Evolutionary conservation across 2,329 filamentous ascomycete genomes (phyloP).

Genomic region (Lasiodiplodia gonubiensis): DNA sequence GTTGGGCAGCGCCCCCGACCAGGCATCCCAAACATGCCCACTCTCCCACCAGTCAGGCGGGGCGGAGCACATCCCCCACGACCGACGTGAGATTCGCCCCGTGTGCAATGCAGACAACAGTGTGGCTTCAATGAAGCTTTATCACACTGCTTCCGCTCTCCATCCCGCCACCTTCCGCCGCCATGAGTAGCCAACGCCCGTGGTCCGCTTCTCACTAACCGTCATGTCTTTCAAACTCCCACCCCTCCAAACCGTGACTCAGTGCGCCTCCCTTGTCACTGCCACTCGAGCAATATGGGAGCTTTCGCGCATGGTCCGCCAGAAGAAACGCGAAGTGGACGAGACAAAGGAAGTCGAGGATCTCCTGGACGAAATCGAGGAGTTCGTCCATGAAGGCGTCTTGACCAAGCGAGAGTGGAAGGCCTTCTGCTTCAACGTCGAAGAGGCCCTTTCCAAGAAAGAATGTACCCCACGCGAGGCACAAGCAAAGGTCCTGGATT

Average conservation of each 20-base stretch:
- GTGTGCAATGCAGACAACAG: no score
- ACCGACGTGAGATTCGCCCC: slow-evolving; percentile 2
- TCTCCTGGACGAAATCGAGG: slow-evolving; percentile 24
- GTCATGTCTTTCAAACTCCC: slow-evolving; percentile 21
- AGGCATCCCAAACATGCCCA: slow-evolving; percentile 12
- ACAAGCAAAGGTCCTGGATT: slow-evolving; percentile 25
- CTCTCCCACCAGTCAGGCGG: slow-evolving; percentile 5
- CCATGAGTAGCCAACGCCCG: neutral
- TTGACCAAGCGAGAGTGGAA: slow-evolving; percentile 27
- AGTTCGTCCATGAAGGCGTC: slow-evolving; percentile 20
- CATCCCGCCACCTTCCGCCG: neutral
- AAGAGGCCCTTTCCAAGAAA: slow-evolving; percentile 12
- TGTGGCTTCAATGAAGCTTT: no score
- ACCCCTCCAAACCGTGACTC: slow-evolving; percentile 24
- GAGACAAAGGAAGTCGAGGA: slow-evolving; percentile 22
- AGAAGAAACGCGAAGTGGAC: slow-evolving; percentile 20
- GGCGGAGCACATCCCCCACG: slow-evolving; percentile 8
- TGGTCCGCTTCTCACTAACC: neutral
- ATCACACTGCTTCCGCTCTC: neutral
- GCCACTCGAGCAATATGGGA: slow-evolving; percentile 26
- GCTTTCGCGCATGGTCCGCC: slow-evolving; percentile 22
- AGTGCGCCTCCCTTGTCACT: slow-evolving; percentile 20
- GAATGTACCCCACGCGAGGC: slow-evolving; percentile 23
- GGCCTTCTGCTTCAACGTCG: slow-evolving; percentile 19
- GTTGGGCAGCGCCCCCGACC: slow-evolving; percentile 15